phyloP scores from a whole-genome alignment of 768 basidiomycete species.

The Pleurotus sapidus region DNA sequence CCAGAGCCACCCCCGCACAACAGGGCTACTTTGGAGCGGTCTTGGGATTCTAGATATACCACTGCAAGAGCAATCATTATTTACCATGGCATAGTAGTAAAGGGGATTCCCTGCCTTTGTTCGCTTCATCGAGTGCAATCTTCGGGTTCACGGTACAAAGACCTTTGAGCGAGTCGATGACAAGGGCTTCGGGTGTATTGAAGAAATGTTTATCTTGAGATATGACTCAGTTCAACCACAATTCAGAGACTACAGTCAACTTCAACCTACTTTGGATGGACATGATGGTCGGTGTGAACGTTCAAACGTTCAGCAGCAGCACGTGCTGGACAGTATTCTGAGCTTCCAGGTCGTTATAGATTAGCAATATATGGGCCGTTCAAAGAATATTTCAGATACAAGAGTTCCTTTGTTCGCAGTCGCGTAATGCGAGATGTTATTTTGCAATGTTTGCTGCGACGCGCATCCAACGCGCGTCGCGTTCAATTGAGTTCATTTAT shows the following conservation, averaged over 20 bases:
- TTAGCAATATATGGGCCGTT: too few relatives aligned
- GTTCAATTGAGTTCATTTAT: background rate
- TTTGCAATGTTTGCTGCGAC: background rate
- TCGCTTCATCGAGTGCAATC: conserved; percentile 63
- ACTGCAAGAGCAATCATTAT: conserved; percentile 34
- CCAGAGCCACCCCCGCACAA: conserved; percentile 86
- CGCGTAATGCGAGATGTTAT: background rate
- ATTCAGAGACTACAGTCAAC: background rate
- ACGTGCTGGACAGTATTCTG: too few relatives aligned
- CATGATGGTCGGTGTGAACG: conserved; percentile 25
- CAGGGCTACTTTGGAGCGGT: conserved; percentile 68
- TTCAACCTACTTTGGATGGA: conserved; percentile 31
- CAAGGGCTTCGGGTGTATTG: conserved; percentile 67
- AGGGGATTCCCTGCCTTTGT: conserved; percentile 53
- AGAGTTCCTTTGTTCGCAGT: too few relatives aligned
- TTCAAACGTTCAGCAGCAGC: background rate
- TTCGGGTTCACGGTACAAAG: conserved; percentile 69
- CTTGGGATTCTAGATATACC: conserved; percentile 53
- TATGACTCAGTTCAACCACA: background rate
- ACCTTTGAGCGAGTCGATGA: conserved; percentile 76
- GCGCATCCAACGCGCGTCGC: background rate
- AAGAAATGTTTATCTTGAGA: conserved; percentile 69
- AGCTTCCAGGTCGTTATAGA: too few relatives aligned
- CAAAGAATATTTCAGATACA: too few relatives aligned
- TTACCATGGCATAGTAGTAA: too few relatives aligned